Evolutionary conservation across 106 monocot species (phyloP), one percentile per base, ranked within the genome.

Genomic region (Narthecium ossifragum): DNA sequence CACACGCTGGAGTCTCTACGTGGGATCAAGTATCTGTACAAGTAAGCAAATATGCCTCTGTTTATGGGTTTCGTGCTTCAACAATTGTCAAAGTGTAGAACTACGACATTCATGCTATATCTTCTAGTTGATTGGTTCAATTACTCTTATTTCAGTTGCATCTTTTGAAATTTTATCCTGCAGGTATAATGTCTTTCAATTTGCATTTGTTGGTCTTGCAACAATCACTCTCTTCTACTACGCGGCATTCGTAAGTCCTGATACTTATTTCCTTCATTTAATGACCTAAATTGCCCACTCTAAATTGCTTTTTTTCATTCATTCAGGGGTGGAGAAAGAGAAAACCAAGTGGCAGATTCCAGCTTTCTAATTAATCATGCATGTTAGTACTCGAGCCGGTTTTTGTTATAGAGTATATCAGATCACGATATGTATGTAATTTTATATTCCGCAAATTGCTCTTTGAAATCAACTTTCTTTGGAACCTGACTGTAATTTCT

Each of bases 11-110:
- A 98, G 40, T 98, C 98, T 62, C 78, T 91, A 34, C 87, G 91
- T 55, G 98, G 98, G 64, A 91, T 98, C 27, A 98, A 98, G 54
- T 98, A 98, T 62, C 84, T 98, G 13, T 98, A 88, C 72, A 98
- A 91, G 98, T 98, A 33, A 87, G 98, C 73, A 24, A 3, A n/a
- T 4, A 14, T 21, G 36, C 13, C 12, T 15, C 6, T 26, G 28
- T 27, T 27, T 31, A 1, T 49, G 13, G 8, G 21, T 24, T 24
- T 22, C 17, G 5, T 24, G n/a, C 9, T 58, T 58, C 33, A 20
- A 21, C 24, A n/a, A 34, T 2, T 18, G 33, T 0, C 7, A 31
- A 32, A 9, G 17, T 17, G 47, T 6, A 47, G 47, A 36, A 36
- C 10, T 10, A 36, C n/a, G 24, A 26, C 27, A 4, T 12, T 13